Base-by-base conservation (phyloP, 352 stramenopile genomes). In the Peronospora farinosa region DNA sequence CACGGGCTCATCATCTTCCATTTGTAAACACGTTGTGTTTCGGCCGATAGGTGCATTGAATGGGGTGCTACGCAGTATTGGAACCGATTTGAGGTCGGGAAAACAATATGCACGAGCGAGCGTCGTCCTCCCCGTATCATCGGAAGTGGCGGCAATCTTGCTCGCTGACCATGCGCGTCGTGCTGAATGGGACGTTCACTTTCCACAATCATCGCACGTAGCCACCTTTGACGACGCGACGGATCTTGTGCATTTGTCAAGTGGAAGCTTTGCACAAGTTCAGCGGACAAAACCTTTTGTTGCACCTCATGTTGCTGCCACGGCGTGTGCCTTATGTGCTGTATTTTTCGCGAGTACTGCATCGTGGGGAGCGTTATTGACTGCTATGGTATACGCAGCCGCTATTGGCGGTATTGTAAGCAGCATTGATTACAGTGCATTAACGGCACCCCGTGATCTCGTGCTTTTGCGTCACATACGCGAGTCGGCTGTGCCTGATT, bases 111-210 rank as follows among this genome's bases (percentile, higher is more conserved):
- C 70, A 15, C 72, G 81, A 3, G 81, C 73, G 3, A 86, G 81
- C 32, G 60, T 75, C n/a, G 68, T 87, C 25, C 43, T 92, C 0
- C 74, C 74, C 0, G 76, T 89, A 3, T 67, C 74, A 7, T 82
- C 78, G 0, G 78, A 86, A 51, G 72, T 88, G n/a, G 74, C 63
- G 1, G 67, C 74, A 12, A 73, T 71, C 36, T 66, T 87, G 37
- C 62, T 92, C 21, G 57, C 70, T 2, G 81, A 92, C 43, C 74
- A 89, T 45, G 60, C 59, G 5, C 80, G 79, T 54, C 78, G 81
- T 11, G 63, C 70, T n/a, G 78, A 89, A 12, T 92, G 81, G 81
- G 81, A 92, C 43, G 40, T 84, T 7, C 76, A 89, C 33, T 92
- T 92, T 41, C 78, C 78, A 0, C 46, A 53, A 3, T 84, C 78